Base-by-base conservation (phyloP, 2,329 filamentous ascomycete genomes). In the Diaporthe helianthi region DNA sequence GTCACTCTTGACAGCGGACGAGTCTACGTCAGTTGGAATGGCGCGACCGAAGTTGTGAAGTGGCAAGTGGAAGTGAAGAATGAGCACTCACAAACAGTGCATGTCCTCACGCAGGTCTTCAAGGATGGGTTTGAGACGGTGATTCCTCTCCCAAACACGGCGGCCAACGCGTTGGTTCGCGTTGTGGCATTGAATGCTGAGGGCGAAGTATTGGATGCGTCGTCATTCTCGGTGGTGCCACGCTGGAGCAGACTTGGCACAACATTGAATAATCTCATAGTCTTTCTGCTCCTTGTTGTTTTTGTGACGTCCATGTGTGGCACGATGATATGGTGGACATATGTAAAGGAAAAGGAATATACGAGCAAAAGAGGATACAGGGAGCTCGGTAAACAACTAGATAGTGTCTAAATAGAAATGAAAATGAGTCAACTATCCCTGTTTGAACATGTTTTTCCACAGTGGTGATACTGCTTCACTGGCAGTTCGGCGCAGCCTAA, bases 1-100 rank as follows among this genome's bases (percentile, higher is more conserved):
- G 52, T 49, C 38, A 52, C 69, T 44, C 64, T 69, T 2, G 65
- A 63, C 53, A 66, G 61, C 49, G 54, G 58, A 54, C 72, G 24
- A 46, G 71, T 53, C 4, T 73, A 71, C 31, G 69, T 71, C 36
- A 74, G 73, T 61, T 74, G 73, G 72, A 72, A 73, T 51, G 72
- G 73, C 1, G 72, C 73, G 22, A 74, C 73, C 12, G 69, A 71
- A 53, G 63, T 74, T 9, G 58, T 41, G 10, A 47, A 61, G 55
- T 73, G 73, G 72, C 65, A 71, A 47, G 65, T 74, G 49, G 72
- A 73, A 52, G 63, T 58, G n/a, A 67, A 44, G 24, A 63, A 70
- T 26, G 64, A 36, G 8, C 58, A 68, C 31, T 61, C 67, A 29
- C 61, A 24, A 2, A 54, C 51, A 2, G 63, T 60, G n/a, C 24